These are phyloP conservation scores for Malus asiatica DNA, from an alignment of 306 rosid species.

Conservation along the genomic window DNA sequence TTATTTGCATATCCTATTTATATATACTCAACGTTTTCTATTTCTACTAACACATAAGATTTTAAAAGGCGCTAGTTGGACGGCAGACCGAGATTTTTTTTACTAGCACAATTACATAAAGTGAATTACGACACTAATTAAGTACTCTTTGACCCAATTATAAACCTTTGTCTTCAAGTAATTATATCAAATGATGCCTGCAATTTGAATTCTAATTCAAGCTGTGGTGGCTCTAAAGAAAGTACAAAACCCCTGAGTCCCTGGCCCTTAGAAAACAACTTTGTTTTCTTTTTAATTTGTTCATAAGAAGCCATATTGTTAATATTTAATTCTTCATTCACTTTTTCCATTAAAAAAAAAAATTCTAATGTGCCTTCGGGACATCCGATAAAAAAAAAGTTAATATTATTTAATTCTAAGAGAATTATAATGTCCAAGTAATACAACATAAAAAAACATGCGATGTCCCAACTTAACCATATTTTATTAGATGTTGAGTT, in stretches of 20 bases:
- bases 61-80: too few relatives aligned
- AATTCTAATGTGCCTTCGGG: too few relatives aligned
- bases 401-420: background rate
- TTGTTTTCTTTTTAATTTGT: background rate
- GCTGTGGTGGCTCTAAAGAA: background rate
- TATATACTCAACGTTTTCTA: background rate
- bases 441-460: background rate
- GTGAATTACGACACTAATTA: background rate
- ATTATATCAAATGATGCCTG: conserved; percentile 6
- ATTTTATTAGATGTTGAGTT: too few relatives aligned
- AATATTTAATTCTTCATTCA: too few relatives aligned
- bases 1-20: background rate
- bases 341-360: too few relatives aligned
- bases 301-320: background rate
- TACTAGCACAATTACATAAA: too few relatives aligned
- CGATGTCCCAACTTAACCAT: too few relatives aligned
- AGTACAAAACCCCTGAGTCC: background rate
- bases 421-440: too few relatives aligned
- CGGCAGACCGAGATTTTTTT: rapidly evolving
- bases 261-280: background rate
- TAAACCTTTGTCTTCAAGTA: background rate
- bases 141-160: conserved; percentile 11
- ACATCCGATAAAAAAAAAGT: too few relatives aligned
- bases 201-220: conserved; percentile 14
- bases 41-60: background rate